Evolutionary conservation across 192 early-diverging fungal species (phyloP), one percentile per base, ranked within the genome.

Genomic region (Backusella mclennaniae): DNA sequence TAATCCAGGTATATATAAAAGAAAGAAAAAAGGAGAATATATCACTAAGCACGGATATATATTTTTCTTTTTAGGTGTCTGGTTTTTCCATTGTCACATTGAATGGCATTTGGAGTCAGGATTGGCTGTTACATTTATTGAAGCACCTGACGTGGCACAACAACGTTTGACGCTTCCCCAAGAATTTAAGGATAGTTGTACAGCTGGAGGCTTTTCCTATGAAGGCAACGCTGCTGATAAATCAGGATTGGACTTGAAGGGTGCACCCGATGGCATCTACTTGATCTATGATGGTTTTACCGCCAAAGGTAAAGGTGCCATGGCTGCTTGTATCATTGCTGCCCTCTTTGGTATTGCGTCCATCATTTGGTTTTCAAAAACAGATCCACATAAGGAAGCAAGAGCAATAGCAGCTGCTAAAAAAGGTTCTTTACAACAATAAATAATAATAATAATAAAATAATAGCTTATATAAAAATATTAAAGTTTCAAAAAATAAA

Each of bases 161-260:
- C 31, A 86, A 76, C 80, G 79, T 23, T 75, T 88, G 71, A 67
- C 73, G 9, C 84, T 92, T 41, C 91, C 90, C 14, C 79, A 87
- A 68, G 53, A 80, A 36, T 70, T 95, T 66, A 69, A 73, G 59
- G 91, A 92, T 19, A 86, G 91, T 19, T 96, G 95, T 83, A 81
- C 73, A n/a, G 83, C 79, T 39, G 83, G 85, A 29, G 90, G 87
- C 35, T 89, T 91, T 70, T 72, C 85, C 31, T 86, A 85, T 67
- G 59, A 41, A 31, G 95, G 94, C 8, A 95, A 95, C 70, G 93
- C 93, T 19, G 89, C 88, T 17, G 95, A 93, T 29, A 92, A 92
- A 15, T 63, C 85, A 67, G 92, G 89, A 6, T 75, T 90, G 42
- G 90, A 94, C 77, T 77, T 96, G 73, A 76, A 35, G 11, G 92